Conservation (phyloP, 1,284 basidiomycete genomes). For the Neolentinus lepideus region DNA sequence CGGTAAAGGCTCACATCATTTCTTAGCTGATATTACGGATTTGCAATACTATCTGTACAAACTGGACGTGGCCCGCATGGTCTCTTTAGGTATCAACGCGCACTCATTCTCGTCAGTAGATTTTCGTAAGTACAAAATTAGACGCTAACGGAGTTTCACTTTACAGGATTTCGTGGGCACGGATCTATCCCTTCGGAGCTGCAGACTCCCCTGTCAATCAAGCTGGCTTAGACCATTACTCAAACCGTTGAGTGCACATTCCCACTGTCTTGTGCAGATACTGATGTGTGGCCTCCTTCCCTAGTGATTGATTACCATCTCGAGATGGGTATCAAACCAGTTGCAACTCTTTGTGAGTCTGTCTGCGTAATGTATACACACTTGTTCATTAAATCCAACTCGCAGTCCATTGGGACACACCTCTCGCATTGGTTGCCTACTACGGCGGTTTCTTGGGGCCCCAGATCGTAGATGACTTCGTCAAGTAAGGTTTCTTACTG, state of each 20-base stretch:
- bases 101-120: slow-evolving; percentile 39
- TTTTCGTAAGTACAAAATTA: background rate
- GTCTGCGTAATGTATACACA: background rate
- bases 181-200: slow-evolving; percentile 40
- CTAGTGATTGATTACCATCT: slow-evolving; percentile 40
- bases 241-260: slow-evolving; percentile 26
- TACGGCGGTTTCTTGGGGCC: slow-evolving; percentile 40
- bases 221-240: slow-evolving; percentile 35
- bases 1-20: slow-evolving; percentile 1
- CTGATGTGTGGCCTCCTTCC: background rate
- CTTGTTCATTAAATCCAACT: background rate
- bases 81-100: slow-evolving; percentile 38
- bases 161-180: slow-evolving; percentile 38
- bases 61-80: slow-evolving; percentile 36
- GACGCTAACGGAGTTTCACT: background rate
- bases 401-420: slow-evolving; percentile 41
- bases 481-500: slow-evolving; percentile 24
- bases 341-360: slow-evolving; percentile 35
- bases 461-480: slow-evolving; percentile 36
- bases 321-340: slow-evolving; percentile 33
- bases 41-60: slow-evolving; percentile 42
- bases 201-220: slow-evolving; percentile 39
- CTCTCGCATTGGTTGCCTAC: slow-evolving; percentile 34
- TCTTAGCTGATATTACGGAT: slow-evolving; percentile 35
- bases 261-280: background rate